Percentiles rank a stretch among this genome's conserved stretches.
phyloP scores from a whole-genome alignment of 1,284 basidiomycete species.

The Malassezia caprae region DNA sequence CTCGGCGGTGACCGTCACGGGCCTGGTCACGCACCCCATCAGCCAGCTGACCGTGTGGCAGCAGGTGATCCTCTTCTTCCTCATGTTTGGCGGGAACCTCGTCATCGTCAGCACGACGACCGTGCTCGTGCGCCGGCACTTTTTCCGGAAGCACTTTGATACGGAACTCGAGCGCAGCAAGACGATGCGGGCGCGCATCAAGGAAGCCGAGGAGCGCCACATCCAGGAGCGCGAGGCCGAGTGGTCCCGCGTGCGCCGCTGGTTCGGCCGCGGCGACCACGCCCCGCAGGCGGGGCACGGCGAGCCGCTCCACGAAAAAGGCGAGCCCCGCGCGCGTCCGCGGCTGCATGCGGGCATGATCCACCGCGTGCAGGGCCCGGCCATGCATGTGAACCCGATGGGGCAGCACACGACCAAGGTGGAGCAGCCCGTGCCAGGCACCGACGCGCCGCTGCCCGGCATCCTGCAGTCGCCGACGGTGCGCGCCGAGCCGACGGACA shows the following conservation, averaged over 20 bases:
- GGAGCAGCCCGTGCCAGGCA: neutral
- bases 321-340: conserved; percentile 11
- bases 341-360: conserved; percentile 45
- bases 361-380: conserved; percentile 40
- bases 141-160: conserved; percentile 39
- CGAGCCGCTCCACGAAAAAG: neutral
- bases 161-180: conserved; percentile 27
- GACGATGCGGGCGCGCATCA: conserved; percentile 31
- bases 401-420: conserved; percentile 16
- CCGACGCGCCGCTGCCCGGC: neutral
- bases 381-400: conserved; percentile 43
- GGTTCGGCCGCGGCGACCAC: conserved; percentile 24
- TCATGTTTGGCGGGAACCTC: conserved; percentile 46
- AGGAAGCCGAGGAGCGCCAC: conserved; percentile 45
- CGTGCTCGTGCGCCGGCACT: conserved; percentile 42
- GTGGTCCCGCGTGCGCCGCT: conserved; percentile 28
- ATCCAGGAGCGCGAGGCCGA: conserved; percentile 21
- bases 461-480: neutral
- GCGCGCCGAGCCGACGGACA: neutral
- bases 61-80: conserved; percentile 57
- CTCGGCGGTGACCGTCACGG: conserved; percentile 68
- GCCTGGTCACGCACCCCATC: conserved; percentile 63
- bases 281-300: neutral
- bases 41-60: conserved; percentile 65
- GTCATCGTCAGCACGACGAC: conserved; percentile 43